These are phyloP conservation scores for Rasamsonia emersonii DNA, from an alignment of 2,329 filamentous ascomycete genomes.

Conservation along the genomic window DNA sequence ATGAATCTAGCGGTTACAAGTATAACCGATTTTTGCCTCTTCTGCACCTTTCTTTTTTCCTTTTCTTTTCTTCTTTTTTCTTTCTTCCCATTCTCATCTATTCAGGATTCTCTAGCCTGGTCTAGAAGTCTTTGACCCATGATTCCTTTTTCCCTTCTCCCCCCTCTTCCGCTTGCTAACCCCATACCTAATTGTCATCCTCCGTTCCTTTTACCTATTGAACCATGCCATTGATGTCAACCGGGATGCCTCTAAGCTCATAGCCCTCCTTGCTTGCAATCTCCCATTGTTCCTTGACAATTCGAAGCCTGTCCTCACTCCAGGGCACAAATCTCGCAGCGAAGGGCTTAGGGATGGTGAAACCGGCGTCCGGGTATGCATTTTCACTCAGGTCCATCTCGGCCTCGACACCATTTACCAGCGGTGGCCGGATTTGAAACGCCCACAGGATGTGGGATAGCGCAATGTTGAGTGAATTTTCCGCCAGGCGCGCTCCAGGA, in stretches of 20 bases:
- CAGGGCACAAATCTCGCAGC: slow-evolving; percentile 18
- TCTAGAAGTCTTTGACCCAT: no score
- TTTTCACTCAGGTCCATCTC: slow-evolving; percentile 14
- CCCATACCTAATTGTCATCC: no score
- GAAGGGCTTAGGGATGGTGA: slow-evolving; percentile 26
- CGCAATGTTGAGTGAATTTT: slow-evolving; percentile 40
- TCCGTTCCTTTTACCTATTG: background rate
- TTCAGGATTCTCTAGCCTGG: no score
- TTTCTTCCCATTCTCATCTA: no score
- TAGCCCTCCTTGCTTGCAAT: slow-evolving; percentile 23
- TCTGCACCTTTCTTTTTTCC: no score
- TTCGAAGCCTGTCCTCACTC: slow-evolving; percentile 12
- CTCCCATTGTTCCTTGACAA: slow-evolving; percentile 19
- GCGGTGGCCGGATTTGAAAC: slow-evolving; percentile 31
- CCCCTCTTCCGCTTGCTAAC: no score
- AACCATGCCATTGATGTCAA: slow-evolving; percentile 19
- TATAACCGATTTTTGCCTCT: no score
- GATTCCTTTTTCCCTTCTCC: no score
- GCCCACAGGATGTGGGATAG: slow-evolving; percentile 44
- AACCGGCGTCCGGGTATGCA: slow-evolving; percentile 23
- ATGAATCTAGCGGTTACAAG: no score
- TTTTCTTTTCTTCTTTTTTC: no score
- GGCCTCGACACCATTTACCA: background rate
- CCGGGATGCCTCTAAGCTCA: slow-evolving; percentile 20
- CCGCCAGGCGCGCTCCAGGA: slow-evolving; percentile 49